A percentile compares a stretch with the other conserved stretches of the same genome.
Evolutionary conservation across 2,329 filamentous ascomycete genomes (phyloP).

Genomic region (Colletotrichum phormii): DNA sequence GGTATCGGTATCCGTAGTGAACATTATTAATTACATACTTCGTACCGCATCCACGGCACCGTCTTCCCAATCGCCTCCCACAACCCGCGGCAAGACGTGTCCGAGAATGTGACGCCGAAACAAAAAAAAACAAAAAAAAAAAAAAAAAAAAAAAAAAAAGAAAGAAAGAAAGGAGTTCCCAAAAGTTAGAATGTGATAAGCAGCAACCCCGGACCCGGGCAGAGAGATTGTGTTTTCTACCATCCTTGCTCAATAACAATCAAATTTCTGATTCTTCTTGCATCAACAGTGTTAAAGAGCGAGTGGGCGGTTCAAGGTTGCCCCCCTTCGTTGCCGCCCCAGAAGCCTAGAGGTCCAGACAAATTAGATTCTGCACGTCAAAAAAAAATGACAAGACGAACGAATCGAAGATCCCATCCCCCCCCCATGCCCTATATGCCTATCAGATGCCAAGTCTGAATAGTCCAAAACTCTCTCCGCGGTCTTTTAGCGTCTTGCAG

Average conservation of each 20-base stretch:
- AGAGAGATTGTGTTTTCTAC: neutral
- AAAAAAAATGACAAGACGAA: neutral
- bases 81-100: neutral
- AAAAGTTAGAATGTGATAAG: neutral
- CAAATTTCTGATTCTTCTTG: neutral
- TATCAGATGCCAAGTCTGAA: neutral
- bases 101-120: neutral
- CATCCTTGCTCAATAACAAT: neutral
- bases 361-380: neutral
- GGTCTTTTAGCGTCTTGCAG: neutral
- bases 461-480: neutral
- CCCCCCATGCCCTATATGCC: neutral
- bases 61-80: neutral
- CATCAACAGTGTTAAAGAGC: neutral
- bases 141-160: too few species aligned
- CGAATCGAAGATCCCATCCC: neutral
- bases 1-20: too few species aligned
- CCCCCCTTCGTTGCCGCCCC: too few species aligned
- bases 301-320: neutral
- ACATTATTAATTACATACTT: too few species aligned
- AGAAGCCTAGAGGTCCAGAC: neutral
- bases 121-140: too few species aligned
- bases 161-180: neutral
- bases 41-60: too few species aligned
- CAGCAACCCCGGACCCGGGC: neutral